phyloP scores from a whole-genome alignment of 2,329 filamentous ascomycete species.

The Aspergillus sp. region DNA sequence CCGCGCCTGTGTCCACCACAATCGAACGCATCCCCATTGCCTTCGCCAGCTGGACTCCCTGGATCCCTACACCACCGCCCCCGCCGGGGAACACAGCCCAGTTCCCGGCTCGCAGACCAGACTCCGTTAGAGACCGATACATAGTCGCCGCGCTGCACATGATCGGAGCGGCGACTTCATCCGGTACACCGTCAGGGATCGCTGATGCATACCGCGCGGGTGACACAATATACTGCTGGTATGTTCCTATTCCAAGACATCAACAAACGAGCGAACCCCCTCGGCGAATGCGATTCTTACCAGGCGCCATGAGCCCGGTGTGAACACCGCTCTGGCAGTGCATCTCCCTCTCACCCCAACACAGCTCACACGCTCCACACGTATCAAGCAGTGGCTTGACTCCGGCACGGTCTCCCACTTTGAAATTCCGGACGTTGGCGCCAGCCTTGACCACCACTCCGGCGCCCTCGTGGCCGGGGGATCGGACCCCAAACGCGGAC shows the following conservation, averaged over 20 bases:
- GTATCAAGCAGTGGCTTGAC: conserved; percentile 52
- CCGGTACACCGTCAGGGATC: conserved; percentile 55
- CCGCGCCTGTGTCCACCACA: conserved; percentile 52
- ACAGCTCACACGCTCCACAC: conserved; percentile 51
- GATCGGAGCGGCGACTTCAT: conserved; percentile 56
- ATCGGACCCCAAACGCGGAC: conserved; percentile 44
- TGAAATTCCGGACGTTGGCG: conserved; percentile 51
- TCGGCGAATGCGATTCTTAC: conserved; percentile 20
- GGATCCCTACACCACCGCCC: conserved; percentile 57
- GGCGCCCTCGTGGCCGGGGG: conserved; percentile 56
- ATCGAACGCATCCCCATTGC: conserved; percentile 58
- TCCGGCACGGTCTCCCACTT: conserved; percentile 54
- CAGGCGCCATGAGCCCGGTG: conserved; percentile 43
- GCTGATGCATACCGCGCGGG: conserved; percentile 54
- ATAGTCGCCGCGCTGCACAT: conserved; percentile 61
- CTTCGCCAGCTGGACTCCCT: conserved; percentile 54
- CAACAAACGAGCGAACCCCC: not conserved
- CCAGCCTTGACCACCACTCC: conserved; percentile 58
- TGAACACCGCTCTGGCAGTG: conserved; percentile 35
- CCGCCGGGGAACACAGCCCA: conserved; percentile 46
- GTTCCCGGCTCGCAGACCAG: conserved; percentile 49
- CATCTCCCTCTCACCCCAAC: conserved; percentile 53
- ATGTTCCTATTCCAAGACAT: conserved; percentile 42
- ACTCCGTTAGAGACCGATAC: conserved; percentile 55
- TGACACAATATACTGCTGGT: conserved; percentile 58